These are phyloP conservation scores for Hypoxylon intermedium DNA, from an alignment of 495 filamentous ascomycete genomes.

Conservation along the genomic window DNA sequence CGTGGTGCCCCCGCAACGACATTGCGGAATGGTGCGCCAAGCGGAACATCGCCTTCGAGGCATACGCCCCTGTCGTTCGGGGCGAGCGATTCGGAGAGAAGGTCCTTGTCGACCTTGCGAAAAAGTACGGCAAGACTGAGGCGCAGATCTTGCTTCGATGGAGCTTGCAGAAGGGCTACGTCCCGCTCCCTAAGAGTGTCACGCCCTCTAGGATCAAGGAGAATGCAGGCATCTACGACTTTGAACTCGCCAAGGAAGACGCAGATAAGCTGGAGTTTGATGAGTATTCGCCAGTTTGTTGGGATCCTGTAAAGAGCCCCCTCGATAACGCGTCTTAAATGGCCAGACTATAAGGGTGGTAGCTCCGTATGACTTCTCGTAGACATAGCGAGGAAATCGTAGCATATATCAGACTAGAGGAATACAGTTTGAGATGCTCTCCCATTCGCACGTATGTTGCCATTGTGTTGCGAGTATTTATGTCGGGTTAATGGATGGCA, in stretches of 20 bases:
- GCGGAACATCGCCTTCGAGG: constrained; percentile 74
- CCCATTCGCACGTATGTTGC: too few species aligned
- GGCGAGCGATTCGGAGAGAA: constrained; percentile 71
- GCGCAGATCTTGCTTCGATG: constrained; percentile 85
- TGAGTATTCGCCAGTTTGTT: constrained; percentile 70
- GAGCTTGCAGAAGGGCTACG: constrained; percentile 82
- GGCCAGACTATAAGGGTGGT: too few species aligned
- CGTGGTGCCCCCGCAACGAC: constrained; percentile 79
- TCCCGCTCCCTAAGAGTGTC: constrained; percentile 80
- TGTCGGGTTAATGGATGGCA: too few species aligned
- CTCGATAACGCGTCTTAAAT: constrained; percentile 42
- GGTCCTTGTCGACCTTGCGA: constrained; percentile 62
- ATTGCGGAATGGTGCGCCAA: constrained; percentile 77
- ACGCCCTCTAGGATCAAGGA: constrained; percentile 71
- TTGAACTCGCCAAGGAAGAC: constrained; percentile 73
- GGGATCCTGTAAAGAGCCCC: constrained; percentile 70
- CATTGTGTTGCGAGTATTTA: too few species aligned
- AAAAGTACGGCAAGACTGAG: constrained; percentile 74
- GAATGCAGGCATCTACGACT: constrained; percentile 82
- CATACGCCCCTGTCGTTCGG: constrained; percentile 80
- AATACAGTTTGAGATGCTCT: too few species aligned
- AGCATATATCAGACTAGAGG: too few species aligned
- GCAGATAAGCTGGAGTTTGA: constrained; percentile 59
- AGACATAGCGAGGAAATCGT: too few species aligned
- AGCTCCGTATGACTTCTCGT: background rate